A percentile compares a stretch with the other conserved stretches of the same genome.
Conservation (phyloP, 805 yeast species). For the Saccharomycopsis guyanensis region DNA sequence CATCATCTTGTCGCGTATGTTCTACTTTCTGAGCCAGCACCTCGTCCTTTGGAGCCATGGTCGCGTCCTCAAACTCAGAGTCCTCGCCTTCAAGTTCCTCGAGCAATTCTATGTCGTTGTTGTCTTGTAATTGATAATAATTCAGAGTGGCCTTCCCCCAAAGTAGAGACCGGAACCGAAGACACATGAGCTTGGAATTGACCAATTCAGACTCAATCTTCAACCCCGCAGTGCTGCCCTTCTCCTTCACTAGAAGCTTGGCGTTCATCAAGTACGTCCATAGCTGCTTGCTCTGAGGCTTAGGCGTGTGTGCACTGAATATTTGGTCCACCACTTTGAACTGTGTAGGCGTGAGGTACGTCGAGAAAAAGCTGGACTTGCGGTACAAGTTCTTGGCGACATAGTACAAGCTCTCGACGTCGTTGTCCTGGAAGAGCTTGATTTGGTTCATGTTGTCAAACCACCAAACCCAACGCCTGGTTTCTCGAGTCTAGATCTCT, state of each 20-base stretch:
- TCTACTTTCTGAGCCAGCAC: neutral
- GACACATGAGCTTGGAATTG: conserved; percentile 10
- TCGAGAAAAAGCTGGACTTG: conserved; percentile 17
- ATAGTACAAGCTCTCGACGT: conserved; percentile 23
- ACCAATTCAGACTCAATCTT: conserved; percentile 3
- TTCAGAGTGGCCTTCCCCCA: conserved; percentile 20
- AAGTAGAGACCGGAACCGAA: conserved; percentile 16
- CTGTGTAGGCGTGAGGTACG: conserved; percentile 16
- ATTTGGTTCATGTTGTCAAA: conserved; percentile 22
- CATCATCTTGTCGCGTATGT: conserved; percentile 5
- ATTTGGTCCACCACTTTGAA: conserved; percentile 20
- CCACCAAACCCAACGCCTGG: no score
- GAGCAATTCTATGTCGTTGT: conserved; percentile 4
- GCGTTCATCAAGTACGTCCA: conserved; percentile 15
- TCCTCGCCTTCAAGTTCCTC: conserved; percentile 18
- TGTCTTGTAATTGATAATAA: conserved; percentile 7
- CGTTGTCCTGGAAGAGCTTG: conserved; percentile 26
- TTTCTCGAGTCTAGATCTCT: no score
- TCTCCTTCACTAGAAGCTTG: conserved; percentile 34
- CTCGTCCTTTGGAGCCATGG: conserved; percentile 2
- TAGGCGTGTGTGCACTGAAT: conserved; percentile 4
- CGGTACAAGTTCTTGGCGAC: conserved; percentile 22
- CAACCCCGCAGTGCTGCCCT: conserved; percentile 2
- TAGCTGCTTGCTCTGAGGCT: conserved; percentile 1
- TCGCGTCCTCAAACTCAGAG: conserved; percentile 20